Conservation (phyloP, 2,329 filamentous ascomycete genomes). For the Trichophyton equinum region DNA sequence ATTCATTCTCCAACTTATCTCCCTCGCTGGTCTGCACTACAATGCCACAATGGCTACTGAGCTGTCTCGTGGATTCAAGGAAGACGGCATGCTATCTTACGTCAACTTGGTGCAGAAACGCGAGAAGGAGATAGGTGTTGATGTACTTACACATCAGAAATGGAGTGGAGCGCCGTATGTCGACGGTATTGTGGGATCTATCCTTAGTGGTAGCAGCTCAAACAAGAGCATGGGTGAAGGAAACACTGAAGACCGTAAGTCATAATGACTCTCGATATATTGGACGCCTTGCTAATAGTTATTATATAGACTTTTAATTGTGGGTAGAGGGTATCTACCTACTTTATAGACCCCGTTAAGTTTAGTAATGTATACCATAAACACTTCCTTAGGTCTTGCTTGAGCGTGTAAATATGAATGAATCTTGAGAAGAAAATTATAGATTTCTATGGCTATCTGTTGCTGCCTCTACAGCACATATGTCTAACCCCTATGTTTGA, state of each 20-base stretch:
- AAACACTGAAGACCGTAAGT: conserved; percentile 57
- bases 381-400: neutral
- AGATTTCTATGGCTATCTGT: too few species aligned
- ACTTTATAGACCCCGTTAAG: neutral
- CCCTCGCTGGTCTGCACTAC: conserved; percentile 50
- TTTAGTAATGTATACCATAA: neutral
- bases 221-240: conserved; percentile 92
- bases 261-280: neutral
- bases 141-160: conserved; percentile 91
- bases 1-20: conserved; percentile 53
- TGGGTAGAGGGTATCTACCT: neutral
- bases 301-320: neutral
- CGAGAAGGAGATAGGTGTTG: conserved; percentile 82
- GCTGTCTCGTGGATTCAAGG: conserved; percentile 69
- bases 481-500: neutral
- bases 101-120: conserved; percentile 82
- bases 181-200: conserved; percentile 77
- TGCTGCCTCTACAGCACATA: neutral
- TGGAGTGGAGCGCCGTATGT: conserved; percentile 61
- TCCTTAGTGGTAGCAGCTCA: conserved; percentile 80
- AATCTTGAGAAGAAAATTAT: neutral
- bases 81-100: conserved; percentile 91
- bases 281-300: neutral
- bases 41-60: conserved; percentile 57
- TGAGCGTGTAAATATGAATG: neutral